Evolutionary conservation across 1,284 basidiomycete genomes (phyloP).

Genomic region (Ceratobasidium papillatum): DNA sequence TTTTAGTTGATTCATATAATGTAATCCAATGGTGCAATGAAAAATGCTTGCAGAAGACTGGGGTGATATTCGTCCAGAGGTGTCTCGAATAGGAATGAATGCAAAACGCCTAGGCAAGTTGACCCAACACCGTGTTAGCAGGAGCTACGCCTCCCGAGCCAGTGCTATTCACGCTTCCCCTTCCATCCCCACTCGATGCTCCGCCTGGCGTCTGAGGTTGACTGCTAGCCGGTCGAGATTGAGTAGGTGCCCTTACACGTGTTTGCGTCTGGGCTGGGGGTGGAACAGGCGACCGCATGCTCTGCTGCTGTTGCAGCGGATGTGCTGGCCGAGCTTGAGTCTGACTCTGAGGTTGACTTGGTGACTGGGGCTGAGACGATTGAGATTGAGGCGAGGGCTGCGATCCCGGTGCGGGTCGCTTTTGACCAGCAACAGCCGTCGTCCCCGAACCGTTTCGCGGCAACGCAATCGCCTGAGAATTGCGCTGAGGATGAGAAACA

Average conservation of each 20-base stretch:
- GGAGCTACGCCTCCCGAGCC: not conserved
- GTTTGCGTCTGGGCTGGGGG: not conserved
- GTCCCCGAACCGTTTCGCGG: not conserved
- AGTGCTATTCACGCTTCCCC: not conserved
- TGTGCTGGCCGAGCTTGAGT: not conserved
- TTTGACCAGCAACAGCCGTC: conserved; percentile 5
- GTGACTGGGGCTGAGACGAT: not conserved
- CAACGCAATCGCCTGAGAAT: not conserved
- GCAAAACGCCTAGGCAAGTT: not conserved
- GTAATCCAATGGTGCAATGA: not conserved
- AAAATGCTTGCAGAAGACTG: not conserved
- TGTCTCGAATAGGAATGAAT: too few species aligned
- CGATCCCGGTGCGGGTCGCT: conserved; percentile 23
- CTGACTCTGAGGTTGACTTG: not conserved
- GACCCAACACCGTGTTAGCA: not conserved
- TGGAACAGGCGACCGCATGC: not conserved
- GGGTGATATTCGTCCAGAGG: too few species aligned
- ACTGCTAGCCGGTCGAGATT: conserved; percentile 15
- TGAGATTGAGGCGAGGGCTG: not conserved
- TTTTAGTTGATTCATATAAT: not conserved
- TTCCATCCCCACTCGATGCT: not conserved
- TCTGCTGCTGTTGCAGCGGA: not conserved
- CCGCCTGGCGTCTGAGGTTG: conserved; percentile 31
- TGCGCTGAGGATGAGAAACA: conserved; percentile 27
- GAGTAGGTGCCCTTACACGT: not conserved